Base-by-base conservation (phyloP, 2,329 filamentous ascomycete species). In the Penicillium sp. region DNA sequence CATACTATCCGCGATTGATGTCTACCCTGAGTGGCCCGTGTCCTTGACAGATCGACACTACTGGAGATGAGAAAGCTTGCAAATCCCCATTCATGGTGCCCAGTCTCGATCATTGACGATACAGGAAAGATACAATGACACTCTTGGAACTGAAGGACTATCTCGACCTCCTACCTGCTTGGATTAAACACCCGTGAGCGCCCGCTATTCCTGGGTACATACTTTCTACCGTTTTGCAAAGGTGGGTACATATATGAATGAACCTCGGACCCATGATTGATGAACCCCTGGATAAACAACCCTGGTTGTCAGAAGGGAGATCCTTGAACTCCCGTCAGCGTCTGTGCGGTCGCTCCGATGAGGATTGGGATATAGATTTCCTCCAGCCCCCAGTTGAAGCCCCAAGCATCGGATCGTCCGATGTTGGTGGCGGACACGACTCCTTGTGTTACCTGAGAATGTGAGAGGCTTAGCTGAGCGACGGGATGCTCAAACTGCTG, bases 381-480 rank as follows among this genome's bases (percentile, higher is more conserved):
- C 30, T 38, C 44, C 21, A 19, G 31, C 7, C 51, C 51, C 50
- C 8, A 60, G 29, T 59, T 38, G 38, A n/a, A 53, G 35, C 26
- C 44, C 45, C 57, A 44, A 53, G 49, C 49, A 53, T 59, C 57
- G n/a, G 41, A 41, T 15, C 21, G 8, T 30, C 51, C 8, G 13
- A 13, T 50, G 51, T 54, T 50, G 31, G 58, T 55, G 58, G 58
- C 51, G 58, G 50, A 55, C 57, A 26, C 21, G 50, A 58, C 51
- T n/a, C 6, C 19, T 23, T 60, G 58, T 60, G 45, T 53, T 23
- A 60, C 58, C 38, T 45, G 45, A 60, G 30, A 29, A 45, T 26
- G n/a, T 15, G 19, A 59, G 51, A 60, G 58, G 58, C 51, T 60
- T 17, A 55, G 55, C 55, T 62, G 60, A 62, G 41, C n/a, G 41